Evolutionary conservation across 2,329 filamentous ascomycete species (phyloP), one percentile per base, ranked within the genome.

Genomic region (Trichoderma hamatum): DNA sequence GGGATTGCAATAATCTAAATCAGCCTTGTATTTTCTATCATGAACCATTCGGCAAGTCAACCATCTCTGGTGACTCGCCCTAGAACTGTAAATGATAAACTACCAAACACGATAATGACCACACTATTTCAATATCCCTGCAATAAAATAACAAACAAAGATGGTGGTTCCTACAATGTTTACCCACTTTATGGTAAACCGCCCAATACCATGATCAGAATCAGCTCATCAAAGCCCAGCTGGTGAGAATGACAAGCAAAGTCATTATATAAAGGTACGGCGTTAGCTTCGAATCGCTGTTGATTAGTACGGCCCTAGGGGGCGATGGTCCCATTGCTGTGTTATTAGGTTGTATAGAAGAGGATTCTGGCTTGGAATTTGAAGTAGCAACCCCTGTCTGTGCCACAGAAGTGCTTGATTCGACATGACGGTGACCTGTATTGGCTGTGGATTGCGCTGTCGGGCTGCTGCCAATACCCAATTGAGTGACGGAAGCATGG

Each of bases 81-180:
- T 43, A 43, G 39, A 43, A 68, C 69, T 69, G 73, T 63, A 72
- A 74, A 73, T 36, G 55, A 56, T 32, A 52, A 70, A 70, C 54
- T 28, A 59, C 71, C 70, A 72, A 34, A 60, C 69, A 72, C 70
- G 63, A 63, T n/a, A 72, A 70, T 73, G 67, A 39, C 65, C 68
- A 62, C 67, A 24, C 52, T 59, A 60, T 58, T 52, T n/a, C 43
- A 39, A 73, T 71, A 74, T 72, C 43, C 52, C 63, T 64, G 34
- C 62, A 46, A 69, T 73, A 68, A 70, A n/a, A 70, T 69, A 52
- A 63, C 63, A 72, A 60, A 28, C 70, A 65, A 69, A 72, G 32
- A 72, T 68, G 60, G 30, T 56, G 49, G 30, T 61, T 62, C 64
- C 54, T 54, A 39, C 49, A 61, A 60, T 68, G 46, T 34, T 34